Evolutionary conservation across 805 yeast genomes (phyloP).

Genomic region (Suhomyces vadensis): DNA sequence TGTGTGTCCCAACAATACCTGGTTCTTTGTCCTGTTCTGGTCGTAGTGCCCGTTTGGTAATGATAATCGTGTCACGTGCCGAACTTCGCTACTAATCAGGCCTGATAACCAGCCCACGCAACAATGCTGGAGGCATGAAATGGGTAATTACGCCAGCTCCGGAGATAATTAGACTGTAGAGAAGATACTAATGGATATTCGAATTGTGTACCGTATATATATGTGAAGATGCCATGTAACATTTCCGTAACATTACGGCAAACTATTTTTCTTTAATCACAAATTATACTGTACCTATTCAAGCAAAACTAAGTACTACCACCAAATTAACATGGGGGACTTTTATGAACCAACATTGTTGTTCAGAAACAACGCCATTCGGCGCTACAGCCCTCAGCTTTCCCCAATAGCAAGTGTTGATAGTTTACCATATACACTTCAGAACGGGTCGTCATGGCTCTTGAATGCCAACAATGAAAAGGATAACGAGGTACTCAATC

Average conservation of each 20-base stretch:
- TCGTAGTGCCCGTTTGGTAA: background rate
- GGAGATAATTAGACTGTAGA: background rate
- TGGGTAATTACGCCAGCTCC: constrained; percentile 6
- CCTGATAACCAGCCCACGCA: constrained; percentile 1
- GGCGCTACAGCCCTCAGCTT: constrained; percentile 19
- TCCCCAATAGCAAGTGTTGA: constrained; percentile 26
- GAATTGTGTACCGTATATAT: background rate
- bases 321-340: constrained; percentile 21
- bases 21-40: constrained; percentile 1
- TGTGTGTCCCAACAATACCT: background rate
- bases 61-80: background rate
- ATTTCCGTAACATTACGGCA: background rate
- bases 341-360: constrained; percentile 44
- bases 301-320: background rate
- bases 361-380: constrained; percentile 44
- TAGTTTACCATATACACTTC: constrained; percentile 7
- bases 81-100: background rate
- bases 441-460: constrained; percentile 28
- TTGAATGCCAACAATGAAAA: constrained; percentile 25
- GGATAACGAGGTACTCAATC: constrained; percentile 39
- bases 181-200: background rate
- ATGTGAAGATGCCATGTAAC: background rate
- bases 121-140: constrained; percentile 2
- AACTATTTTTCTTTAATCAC: background rate
- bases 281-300: background rate